phyloP scores from a whole-genome alignment of 768 basidiomycete genomes.

The Podaxis sp. region DNA sequence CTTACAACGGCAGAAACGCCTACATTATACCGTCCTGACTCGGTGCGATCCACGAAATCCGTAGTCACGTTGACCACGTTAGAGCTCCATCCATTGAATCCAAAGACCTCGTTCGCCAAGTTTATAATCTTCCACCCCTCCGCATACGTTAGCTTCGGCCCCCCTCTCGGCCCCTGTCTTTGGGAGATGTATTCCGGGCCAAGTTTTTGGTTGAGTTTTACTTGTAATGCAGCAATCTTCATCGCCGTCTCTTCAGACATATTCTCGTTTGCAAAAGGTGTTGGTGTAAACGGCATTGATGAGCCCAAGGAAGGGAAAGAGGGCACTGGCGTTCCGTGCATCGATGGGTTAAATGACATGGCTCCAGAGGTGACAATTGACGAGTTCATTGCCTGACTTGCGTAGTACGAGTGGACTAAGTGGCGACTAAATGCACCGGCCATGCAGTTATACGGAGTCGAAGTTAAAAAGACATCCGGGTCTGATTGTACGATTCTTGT shows the following conservation, averaged over 20 bases:
- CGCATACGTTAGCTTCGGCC: slow-evolving; percentile 86
- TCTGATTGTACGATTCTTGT: background rate
- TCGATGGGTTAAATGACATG: slow-evolving; percentile 58
- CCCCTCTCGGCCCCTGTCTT: slow-evolving; percentile 84
- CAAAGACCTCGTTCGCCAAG: slow-evolving; percentile 97
- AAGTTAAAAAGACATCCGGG: background rate
- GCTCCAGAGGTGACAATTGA: slow-evolving; percentile 47
- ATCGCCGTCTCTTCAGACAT: slow-evolving; percentile 62
- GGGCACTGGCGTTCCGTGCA: slow-evolving; percentile 49
- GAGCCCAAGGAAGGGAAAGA: slow-evolving; percentile 29
- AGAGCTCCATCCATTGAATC: slow-evolving; percentile 95
- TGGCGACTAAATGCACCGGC: slow-evolving; percentile 61
- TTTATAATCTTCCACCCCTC: slow-evolving; percentile 99
- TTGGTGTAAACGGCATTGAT: slow-evolving; percentile 11
- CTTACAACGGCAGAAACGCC: slow-evolving; percentile 85
- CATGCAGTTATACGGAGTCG: slow-evolving; percentile 32
- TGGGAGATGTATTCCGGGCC: slow-evolving; percentile 94
- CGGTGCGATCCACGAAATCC: slow-evolving; percentile 75
- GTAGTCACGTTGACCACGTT: slow-evolving; percentile 71
- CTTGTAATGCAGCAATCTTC: slow-evolving; percentile 72
- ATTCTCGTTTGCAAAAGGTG: slow-evolving; percentile 26
- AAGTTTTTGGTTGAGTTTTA: slow-evolving; percentile 80
- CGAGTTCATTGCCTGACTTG: slow-evolving; percentile 29
- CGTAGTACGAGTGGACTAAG: slow-evolving; percentile 46
- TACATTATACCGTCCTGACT: slow-evolving; percentile 60